These are phyloP conservation scores for Haplographium delicatum DNA, from an alignment of 495 filamentous ascomycete species.

Conservation along the genomic window DNA sequence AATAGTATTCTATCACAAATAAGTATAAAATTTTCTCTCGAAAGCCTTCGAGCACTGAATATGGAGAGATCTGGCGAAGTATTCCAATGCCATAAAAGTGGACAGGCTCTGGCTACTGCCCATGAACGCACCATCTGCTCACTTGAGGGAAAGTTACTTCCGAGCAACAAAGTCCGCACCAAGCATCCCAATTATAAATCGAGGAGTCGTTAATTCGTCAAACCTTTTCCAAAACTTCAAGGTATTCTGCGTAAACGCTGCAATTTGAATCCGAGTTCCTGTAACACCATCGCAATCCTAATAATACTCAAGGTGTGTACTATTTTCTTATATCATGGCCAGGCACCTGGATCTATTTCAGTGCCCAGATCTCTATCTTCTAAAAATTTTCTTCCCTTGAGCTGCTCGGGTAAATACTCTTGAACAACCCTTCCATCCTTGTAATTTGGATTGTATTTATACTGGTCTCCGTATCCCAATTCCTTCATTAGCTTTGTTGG, in stretches of 20 bases:
- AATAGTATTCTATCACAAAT: too few species aligned
- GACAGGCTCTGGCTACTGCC: too few species aligned
- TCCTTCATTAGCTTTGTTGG: slow-evolving; percentile 92
- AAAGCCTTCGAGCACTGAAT: too few species aligned
- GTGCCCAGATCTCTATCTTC: slow-evolving; percentile 79
- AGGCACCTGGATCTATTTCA: slow-evolving; percentile 56
- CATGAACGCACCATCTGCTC: too few species aligned
- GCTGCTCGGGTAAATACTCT: slow-evolving; percentile 77
- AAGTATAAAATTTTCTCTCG: too few species aligned
- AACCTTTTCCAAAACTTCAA: neutral
- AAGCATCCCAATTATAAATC: too few species aligned
- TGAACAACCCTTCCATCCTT: slow-evolving; percentile 78
- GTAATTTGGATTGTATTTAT: slow-evolving; percentile 96
- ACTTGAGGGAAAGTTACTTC: too few species aligned
- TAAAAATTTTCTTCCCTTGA: slow-evolving; percentile 66
- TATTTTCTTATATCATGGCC: slow-evolving; percentile 2
- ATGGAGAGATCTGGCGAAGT: too few species aligned
- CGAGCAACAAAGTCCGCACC: too few species aligned
- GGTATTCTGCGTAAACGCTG: neutral
- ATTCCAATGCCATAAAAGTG: too few species aligned
- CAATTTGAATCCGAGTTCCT: neutral
- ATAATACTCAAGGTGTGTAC: neutral
- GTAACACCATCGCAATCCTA: slow-evolving; percentile 12
- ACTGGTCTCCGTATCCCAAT: slow-evolving; percentile 80
- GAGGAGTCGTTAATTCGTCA: too few species aligned